Evolutionary conservation across 352 stramenopile species (phyloP), one percentile per base, ranked within the genome.

Genomic region (Phytophthora tubulina): DNA sequence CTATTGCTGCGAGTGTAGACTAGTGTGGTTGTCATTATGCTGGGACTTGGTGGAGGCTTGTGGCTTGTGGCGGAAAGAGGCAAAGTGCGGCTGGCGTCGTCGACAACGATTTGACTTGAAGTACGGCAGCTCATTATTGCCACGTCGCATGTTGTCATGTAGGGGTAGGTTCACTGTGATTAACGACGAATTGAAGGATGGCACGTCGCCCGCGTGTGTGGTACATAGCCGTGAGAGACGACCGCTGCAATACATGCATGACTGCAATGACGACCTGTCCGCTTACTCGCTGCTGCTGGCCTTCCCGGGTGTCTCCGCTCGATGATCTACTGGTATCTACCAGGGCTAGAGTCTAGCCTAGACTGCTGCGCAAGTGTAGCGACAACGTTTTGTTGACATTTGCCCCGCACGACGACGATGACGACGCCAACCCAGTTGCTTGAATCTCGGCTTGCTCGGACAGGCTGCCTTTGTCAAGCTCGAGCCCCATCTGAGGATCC

Each of bases 121-220:
- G 64, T 72, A 31, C 32, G 38, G 64, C 21, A 46, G 56, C 36
- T 11, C 44, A 14, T 48, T 13, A 57, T 42, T 61, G 69, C 69
- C 69, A 62, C 69, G 69, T 76, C 69, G 69, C 69, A 76, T 76
- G 69, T 44, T 72, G 69, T 72, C 69, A 72, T 44, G 3, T 27
- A 45, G 33, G 51, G 32, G 33, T 45, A 44, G 33, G 51, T 9
- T 44, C n/a, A 21, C n/a, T 0, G 44, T 13, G n/a, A 6, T 4
- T 21, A 21, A 27, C 5, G 10, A 17, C 49, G 33, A 76, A 76
- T 72, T 38, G 9, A 1, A 13, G 10, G 14, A 0, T 6, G 38
- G 35, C 35, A 65, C 65, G 65, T 67, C 65, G 65, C 33, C 57
- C 21, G 52, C 52, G 17, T 59, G 0, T n/a, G 8, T 17, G 10